Evolutionary conservation across 2,329 filamentous ascomycete genomes (phyloP), one percentile per base, ranked within the genome.

Genomic region (Diaporthe ilicicola): DNA sequence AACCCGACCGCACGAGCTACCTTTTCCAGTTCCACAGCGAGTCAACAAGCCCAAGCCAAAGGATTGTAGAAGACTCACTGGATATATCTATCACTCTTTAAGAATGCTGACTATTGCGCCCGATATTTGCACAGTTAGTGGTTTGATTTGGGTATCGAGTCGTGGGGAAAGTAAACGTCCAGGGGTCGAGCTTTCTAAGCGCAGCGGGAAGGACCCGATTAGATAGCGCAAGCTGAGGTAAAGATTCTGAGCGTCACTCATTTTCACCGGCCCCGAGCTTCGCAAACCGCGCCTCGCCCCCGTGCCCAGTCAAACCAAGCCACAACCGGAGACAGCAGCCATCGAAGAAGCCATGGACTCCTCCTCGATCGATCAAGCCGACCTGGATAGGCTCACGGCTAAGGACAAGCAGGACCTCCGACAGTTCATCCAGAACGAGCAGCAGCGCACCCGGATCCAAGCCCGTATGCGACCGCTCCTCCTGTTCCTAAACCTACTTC

Each of bases 321-420:
- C n/a, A 15, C 27, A 27, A 2, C 29, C 13, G 9, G 22, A 7
- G 6, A 12, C 22, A 68, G 10, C 66, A 27, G n/a, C 17, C 37
- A 27, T n/a, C 42, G 42, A 48, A 42, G 27, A 68, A 56, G 32
- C 59, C 44, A 73, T 73, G 71, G 71, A 73, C 56, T 10, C 54
- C 29, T 29, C 75, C 44, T 67, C 61, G 29, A 69, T 88, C 78
- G 83, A 85, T 71, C 83, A 87, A 72, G 77, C 90, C 78, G 93
- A 95, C 78, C 84, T 95, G 75, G 88, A 90, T 77, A 91, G 90
- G 82, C 91, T 98, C 79, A 92, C 89, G 77, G 91, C 93, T 72
- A 88, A 89, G 78, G 94, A 98, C 83, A 96, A 94, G 88, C 87
- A 90, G 75, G 94, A 98, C 83, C 88, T 99, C 53, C 93, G 94